A percentile compares a stretch with the other conserved stretches of the same genome.
phyloP scores from a whole-genome alignment of 345 rosid species.

The Boechera stricta region DNA sequence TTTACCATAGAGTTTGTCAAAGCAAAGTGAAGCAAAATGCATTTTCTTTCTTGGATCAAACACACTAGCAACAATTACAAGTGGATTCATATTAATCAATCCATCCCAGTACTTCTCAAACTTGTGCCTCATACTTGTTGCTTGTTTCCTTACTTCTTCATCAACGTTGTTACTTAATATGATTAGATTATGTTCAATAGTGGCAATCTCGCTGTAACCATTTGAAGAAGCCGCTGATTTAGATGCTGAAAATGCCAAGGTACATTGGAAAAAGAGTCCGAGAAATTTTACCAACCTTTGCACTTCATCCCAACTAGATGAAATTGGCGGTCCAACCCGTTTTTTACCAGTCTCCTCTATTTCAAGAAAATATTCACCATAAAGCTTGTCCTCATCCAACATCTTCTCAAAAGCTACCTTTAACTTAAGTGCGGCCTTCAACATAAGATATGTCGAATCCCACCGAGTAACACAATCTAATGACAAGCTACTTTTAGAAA shows the following conservation, averaged over 20 bases:
- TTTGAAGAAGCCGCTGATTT: neutral
- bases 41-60: constrained; percentile 9
- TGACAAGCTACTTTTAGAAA: neutral
- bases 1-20: constrained; percentile 1
- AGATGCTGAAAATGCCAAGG: neutral
- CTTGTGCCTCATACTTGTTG: neutral
- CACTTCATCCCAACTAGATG: constrained; percentile 4
- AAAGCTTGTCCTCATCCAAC: neutral
- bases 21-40: neutral
- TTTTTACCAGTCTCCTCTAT: neutral
- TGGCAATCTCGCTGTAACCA: neutral
- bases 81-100: neutral
- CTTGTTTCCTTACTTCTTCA: neutral
- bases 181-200: neutral
- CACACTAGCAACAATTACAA: constrained; percentile 6
- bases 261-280: neutral
- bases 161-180: neutral
- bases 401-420: constrained; percentile 5
- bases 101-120: neutral
- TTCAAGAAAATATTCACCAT: neutral
- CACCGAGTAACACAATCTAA: neutral
- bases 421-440: neutral
- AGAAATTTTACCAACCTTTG: neutral
- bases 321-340: neutral
- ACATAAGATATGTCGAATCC: neutral